Evolutionary conservation across 257 asterid genomes (phyloP), one percentile per base, ranked within the genome.

Genomic region (Nicotiana benthamiana): DNA sequence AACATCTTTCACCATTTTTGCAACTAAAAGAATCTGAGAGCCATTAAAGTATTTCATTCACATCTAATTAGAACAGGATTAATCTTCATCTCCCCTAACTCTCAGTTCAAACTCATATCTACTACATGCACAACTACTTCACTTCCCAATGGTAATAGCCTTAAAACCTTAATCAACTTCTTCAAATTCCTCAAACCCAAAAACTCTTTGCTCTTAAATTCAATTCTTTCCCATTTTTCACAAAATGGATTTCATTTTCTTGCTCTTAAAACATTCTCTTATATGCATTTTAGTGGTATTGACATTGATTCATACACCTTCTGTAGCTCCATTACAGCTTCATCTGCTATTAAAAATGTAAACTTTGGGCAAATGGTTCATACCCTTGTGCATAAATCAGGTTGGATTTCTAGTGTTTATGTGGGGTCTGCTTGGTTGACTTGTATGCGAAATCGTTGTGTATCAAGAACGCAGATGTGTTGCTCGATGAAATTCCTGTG

Each of bases 401-500:
- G 94, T 2, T 86, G 91, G 89, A 70, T 86, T 8, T 79, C 89
- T 66, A 90, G 94, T 91, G 75, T 91, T 43, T 95, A 88, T 66
- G 97, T 95, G 84, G 98, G 93, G 60, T 88, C 94, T 84, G 92
- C 93, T 56, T 93, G 85, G 86, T 93, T 12, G 96, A 88, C 70
- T 68, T 91, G 3, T 90, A 91, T 40, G 80, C 89, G 4, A 93
- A 91, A 64, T 67, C 62, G 30, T 32, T 34, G 16, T 52, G 83
- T 62, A 17, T 89, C 26, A 51, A 40, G 28, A 86, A 89, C 83
- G 98, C 97, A 75, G 87, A 87, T 0, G 85, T 0, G 82, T 24
- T 92, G 95, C 92, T 95, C 63, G 99, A 95, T 52, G 98, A 92
- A 95, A 95, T 91, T 81, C 98, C 97, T 80, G 84, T 82, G 85